phyloP scores from a whole-genome alignment of 257 asterid species.

The Ophiorrhiza pumila region DNA sequence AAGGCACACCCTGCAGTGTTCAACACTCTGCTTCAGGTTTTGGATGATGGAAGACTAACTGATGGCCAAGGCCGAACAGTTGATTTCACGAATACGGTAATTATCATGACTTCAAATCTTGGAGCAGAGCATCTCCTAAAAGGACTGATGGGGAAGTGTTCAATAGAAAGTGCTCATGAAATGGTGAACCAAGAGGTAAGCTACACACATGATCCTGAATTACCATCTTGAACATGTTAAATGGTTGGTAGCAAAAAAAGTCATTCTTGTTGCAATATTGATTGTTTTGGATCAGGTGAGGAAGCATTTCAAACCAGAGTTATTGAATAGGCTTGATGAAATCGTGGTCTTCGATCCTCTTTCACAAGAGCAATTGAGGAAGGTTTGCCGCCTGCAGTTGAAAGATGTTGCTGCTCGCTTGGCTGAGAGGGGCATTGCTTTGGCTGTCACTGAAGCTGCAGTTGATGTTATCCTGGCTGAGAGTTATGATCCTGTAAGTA shows the following conservation, averaged over 20 bases:
- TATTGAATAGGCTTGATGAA: constrained; percentile 80
- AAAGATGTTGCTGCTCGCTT: constrained; percentile 77
- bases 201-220: not conserved
- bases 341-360: constrained; percentile 89
- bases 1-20: constrained; percentile 78
- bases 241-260: not conserved
- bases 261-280: not conserved
- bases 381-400: constrained; percentile 75
- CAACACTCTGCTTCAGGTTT: constrained; percentile 74
- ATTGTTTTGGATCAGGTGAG: constrained; percentile 44
- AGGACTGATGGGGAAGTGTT: constrained; percentile 64
- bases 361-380: constrained; percentile 72
- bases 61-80: constrained; percentile 94
- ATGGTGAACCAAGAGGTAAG: constrained; percentile 83
- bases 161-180: constrained; percentile 75
- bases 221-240: not conserved
- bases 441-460: constrained; percentile 75
- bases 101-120: constrained; percentile 88
- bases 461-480: constrained; percentile 62
- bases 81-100: constrained; percentile 74
- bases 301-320: constrained; percentile 90
- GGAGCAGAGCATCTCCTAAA: constrained; percentile 70
- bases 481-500: constrained; percentile 83
- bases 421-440: constrained; percentile 85
- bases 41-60: constrained; percentile 82